Evolutionary conservation across 495 filamentous ascomycete species (phyloP).

Genomic region (Hapsidospora chrysogenum): DNA sequence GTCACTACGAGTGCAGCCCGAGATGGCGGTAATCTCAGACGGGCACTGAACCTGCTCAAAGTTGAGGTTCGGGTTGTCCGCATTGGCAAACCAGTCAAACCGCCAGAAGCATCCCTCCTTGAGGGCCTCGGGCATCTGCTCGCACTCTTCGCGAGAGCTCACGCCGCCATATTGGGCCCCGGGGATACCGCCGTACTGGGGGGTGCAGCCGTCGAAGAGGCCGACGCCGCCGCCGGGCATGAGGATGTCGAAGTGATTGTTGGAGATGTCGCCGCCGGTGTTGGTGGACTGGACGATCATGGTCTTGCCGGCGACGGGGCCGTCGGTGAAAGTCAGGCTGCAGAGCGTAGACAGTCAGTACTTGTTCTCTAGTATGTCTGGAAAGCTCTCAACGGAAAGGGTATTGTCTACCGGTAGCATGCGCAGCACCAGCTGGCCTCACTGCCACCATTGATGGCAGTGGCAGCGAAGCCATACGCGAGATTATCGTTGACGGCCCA

Average conservation of each 20-base stretch:
- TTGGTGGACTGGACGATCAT: constrained; percentile 56
- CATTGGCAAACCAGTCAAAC: constrained; percentile 47
- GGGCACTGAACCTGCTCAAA: constrained; percentile 45
- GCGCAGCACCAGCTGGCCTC: constrained; percentile 48
- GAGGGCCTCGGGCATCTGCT: constrained; percentile 35
- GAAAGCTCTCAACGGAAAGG: background rate
- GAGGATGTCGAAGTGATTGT: constrained; percentile 48
- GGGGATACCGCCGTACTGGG: constrained; percentile 39
- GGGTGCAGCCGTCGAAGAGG: constrained; percentile 35
- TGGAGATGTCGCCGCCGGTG: constrained; percentile 39
- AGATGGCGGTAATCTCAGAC: constrained; percentile 36
- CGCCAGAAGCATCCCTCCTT: constrained; percentile 51
- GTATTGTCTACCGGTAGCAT: constrained; percentile 47
- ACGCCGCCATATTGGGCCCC: constrained; percentile 48
- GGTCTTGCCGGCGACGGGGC: constrained; percentile 37
- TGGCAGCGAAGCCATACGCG: constrained; percentile 49
- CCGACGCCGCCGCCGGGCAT: constrained; percentile 55
- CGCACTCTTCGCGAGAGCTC: constrained; percentile 30
- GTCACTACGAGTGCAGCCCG: constrained; percentile 15
- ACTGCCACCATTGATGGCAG: constrained; percentile 31
- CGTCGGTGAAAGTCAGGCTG: constrained; percentile 40
- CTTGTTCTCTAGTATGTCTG: background rate
- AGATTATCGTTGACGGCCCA: constrained; percentile 41
- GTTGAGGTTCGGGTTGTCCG: constrained; percentile 42
- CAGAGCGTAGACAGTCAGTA: background rate